phyloP scores from a whole-genome alignment of 1,284 basidiomycete species.

The Trametes sp. region DNA sequence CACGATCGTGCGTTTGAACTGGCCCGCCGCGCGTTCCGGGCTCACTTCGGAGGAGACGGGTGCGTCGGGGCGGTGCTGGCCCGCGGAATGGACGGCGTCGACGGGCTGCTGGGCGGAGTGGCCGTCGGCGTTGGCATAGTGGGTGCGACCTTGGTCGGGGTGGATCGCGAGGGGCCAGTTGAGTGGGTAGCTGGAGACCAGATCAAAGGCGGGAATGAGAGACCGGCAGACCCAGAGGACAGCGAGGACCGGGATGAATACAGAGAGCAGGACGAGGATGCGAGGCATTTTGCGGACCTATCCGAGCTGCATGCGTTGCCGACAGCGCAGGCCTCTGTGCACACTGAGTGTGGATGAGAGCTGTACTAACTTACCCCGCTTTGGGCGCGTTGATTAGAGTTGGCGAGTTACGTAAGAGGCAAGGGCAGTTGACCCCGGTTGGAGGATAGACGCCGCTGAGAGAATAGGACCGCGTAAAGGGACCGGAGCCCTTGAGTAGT shows the following conservation, averaged over 20 bases:
- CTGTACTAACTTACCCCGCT: neutral
- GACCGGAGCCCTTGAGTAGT: neutral
- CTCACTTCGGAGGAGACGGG: neutral
- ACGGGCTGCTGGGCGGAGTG: conserved; percentile 20
- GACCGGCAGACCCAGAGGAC: conserved; percentile 35
- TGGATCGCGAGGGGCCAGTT: conserved; percentile 40
- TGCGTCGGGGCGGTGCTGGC: conserved; percentile 12
- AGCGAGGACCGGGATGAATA: conserved; percentile 34
- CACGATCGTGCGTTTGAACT: conserved; percentile 60
- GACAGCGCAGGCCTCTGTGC: neutral
- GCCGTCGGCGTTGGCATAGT: conserved; percentile 18
- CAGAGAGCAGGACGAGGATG: conserved; percentile 29
- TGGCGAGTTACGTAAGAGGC: conserved; percentile 1
- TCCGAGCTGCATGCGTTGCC: conserved; percentile 8
- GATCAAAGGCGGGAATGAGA: conserved; percentile 31
- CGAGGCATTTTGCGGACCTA: conserved; percentile 35
- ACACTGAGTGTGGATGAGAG: neutral
- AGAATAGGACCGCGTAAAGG: neutral
- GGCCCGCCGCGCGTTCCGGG: conserved; percentile 12
- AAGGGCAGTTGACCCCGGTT: conserved; percentile 5
- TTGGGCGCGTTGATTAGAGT: neutral
- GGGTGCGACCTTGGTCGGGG: conserved; percentile 29
- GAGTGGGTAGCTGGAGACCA: conserved; percentile 35
- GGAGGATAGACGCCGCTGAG: neutral
- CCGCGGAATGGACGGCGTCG: conserved; percentile 21